Conservation (phyloP, 805 yeast species). For the Saccharomycopsis sp. region DNA sequence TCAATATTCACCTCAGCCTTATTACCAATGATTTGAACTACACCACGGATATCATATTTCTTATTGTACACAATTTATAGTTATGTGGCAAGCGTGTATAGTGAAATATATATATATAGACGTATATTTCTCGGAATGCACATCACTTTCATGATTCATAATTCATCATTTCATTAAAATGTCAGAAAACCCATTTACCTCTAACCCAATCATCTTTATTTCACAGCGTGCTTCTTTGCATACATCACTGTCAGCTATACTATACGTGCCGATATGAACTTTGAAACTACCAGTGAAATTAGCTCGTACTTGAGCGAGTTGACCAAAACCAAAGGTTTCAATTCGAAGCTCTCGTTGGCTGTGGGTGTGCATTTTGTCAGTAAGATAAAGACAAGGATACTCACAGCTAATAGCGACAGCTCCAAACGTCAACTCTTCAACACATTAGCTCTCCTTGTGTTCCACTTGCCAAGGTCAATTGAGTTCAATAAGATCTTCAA, state of each 20-base stretch:
- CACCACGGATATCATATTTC: no score
- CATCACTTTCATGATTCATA: background rate
- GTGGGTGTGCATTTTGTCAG: background rate
- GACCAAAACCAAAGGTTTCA: background rate
- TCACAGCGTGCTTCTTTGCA: no score
- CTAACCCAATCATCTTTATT: no score
- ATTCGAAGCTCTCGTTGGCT: background rate
- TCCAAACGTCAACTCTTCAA: background rate
- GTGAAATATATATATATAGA: background rate
- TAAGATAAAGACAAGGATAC: background rate
- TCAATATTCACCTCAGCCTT: background rate
- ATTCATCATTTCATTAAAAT: no score
- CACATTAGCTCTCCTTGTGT: constrained; percentile 5
- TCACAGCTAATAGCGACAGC: background rate
- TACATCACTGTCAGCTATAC: no score
- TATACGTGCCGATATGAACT: background rate
- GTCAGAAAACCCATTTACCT: no score
- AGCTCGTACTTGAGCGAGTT: background rate
- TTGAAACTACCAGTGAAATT: background rate
- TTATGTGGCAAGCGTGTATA: background rate
- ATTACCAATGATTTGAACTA: no score
- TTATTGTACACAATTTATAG: background rate
- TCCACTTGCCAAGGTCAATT: constrained; percentile 9
- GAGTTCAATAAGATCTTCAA: constrained; percentile 14
- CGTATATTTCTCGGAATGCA: background rate